Base-by-base conservation (phyloP, 2,329 filamentous ascomycete species). In the Fusarium sacchari region DNA sequence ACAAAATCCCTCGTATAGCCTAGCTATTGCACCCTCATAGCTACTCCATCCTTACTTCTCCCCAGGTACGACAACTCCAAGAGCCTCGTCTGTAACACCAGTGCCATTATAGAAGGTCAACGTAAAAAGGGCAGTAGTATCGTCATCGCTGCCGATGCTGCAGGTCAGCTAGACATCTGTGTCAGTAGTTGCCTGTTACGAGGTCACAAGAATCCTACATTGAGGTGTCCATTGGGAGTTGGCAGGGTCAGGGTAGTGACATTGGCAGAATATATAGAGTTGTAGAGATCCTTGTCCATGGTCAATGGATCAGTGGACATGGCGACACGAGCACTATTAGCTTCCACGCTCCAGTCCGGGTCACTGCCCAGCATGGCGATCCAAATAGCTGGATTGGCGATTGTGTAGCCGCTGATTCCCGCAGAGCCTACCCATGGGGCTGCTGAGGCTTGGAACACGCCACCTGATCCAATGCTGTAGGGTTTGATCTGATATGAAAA, bases 41-140 rank as follows among this genome's bases (percentile, higher is more conserved):
- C 3, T 14, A 40, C 22, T n/a, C 22, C 39, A 40, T 22, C 34
- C 14, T n/a, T 42, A n/a, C 22, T 42, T 42, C 39, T 40, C 7
- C 5, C n/a, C 22, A n/a, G 14, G 39, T 5, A n/a, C 39, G 0
- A 10, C 39, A 7, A 6, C 14, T 17, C 39, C 22, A 0, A n/a
- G 39, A 42, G 39, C 39, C 8, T 42, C 22, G 14, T 9, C 14
- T 10, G 39, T 42, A 42, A 42, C 39, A 42, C 14, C 39, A n/a
- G 39, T n/a, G 22, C 39, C 22, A 10, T 7, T 6, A 42, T 42
- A 6, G 15, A 42, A 42, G 14, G 22, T 42, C 22, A 42, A 15
- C 8, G 6, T 10, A 22, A 42, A 42, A 14, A 22, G 4, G 6
- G 22, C 39, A 42, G 15, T 7, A 17, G 7, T 10, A 10, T n/a